Evolutionary conservation across 1,284 basidiomycete genomes (phyloP), one percentile per base, ranked within the genome.

Genomic region (Volvariella volvacea): DNA sequence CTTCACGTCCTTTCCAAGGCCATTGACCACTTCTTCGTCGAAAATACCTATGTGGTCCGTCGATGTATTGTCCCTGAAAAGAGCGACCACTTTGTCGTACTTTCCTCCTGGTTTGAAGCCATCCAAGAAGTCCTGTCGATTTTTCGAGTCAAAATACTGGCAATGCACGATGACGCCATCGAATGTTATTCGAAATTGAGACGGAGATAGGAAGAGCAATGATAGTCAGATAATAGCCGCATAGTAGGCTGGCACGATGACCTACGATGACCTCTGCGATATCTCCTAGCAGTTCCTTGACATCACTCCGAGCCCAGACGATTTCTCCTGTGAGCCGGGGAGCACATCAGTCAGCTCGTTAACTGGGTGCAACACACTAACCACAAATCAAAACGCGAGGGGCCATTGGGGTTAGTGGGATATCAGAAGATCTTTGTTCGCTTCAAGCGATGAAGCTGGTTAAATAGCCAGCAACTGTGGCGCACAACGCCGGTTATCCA

Each of bases 251-350:
- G 22, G 33, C 17, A 48, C 44, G 28, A 39, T n/a, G 16, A 73
- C 88, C 57, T 58, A 92, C 91, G 40, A 92, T 66, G 20, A 92
- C 70, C 44, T 92, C 82, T 32, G 88, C 80, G 44, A 88, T 73
- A 39, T 73, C 70, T 1, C 73, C 71, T 33, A 91, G 74, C 52
- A 92, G 71, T 36, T 75, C 63, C 44, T 78, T 68, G 42, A 81
- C 72, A 52, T 92, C 88, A 28, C 87, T 73, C 48, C 86, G 77
- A 0, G 89, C 87, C 89, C 89, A 92, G 33, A 82, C 73, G 45
- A 92, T 76, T 49, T 76, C 66, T 47, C 83, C 86, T 87, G 36
- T 37, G 33, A 15, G 17, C 25, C 39, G 41, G n/a, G 10, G 8
- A 28, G 22, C 34, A n/a, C 22, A 4, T 40, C 39, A 40, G 22